phyloP scores from a whole-genome alignment of 371 early-diverging fungal genomes.

The Mortierella sp. region DNA sequence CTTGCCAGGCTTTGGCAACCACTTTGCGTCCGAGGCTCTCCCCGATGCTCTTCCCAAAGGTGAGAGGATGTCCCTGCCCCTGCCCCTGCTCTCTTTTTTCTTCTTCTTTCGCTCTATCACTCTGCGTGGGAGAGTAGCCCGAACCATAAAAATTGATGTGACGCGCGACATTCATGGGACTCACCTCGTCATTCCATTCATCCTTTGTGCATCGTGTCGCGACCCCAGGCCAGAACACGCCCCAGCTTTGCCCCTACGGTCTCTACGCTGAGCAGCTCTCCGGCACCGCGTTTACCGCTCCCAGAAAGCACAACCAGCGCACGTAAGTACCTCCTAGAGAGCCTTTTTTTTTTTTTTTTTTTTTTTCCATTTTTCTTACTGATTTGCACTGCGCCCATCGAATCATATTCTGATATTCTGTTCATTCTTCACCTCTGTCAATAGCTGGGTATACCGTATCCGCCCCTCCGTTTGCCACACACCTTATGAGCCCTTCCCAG shows the following conservation, averaged over 20 bases:
- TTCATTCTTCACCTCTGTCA: slow-evolving; percentile 2
- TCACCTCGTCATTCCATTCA: background rate
- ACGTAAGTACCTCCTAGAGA: slow-evolving; percentile 59
- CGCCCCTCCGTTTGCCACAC: slow-evolving; percentile 91
- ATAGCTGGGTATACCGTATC: slow-evolving; percentile 96
- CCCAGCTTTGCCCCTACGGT: slow-evolving; percentile 90
- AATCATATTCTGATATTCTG: slow-evolving; percentile 5
- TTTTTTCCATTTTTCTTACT: background rate
- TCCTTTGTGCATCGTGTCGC: background rate
- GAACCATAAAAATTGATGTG: no score
- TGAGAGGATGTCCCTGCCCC: slow-evolving; percentile 16
- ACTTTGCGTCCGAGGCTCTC: slow-evolving; percentile 88
- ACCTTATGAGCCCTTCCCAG: slow-evolving; percentile 68
- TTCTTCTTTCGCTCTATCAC: background rate
- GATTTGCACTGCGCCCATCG: background rate
- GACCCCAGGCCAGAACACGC: slow-evolving; percentile 84
- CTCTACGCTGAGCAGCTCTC: slow-evolving; percentile 96
- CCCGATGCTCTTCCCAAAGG: slow-evolving; percentile 89
- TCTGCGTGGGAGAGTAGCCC: background rate
- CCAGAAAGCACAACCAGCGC: slow-evolving; percentile 85
- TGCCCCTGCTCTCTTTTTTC: no score
- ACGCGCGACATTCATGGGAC: background rate
- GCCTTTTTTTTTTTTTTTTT: slow-evolving; percentile 1
- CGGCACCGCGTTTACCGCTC: slow-evolving; percentile 95
- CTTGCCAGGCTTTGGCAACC: slow-evolving; percentile 81